phyloP scores from a whole-genome alignment of 164 flowering plant species.

The Macadamia tetraphylla region DNA sequence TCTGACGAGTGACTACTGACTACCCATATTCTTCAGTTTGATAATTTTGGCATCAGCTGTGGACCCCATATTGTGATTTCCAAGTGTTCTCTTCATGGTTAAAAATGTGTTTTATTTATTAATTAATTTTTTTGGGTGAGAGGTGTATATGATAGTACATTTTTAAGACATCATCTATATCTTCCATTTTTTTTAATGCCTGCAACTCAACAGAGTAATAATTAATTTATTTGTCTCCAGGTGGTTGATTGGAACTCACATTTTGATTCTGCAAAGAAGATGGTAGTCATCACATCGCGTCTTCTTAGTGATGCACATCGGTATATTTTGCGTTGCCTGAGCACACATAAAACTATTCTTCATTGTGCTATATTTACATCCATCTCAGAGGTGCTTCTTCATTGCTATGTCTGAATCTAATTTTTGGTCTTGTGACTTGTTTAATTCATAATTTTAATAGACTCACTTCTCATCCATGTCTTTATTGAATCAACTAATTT shows the following conservation, averaged over 20 bases:
- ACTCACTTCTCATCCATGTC: neutral
- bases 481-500: neutral
- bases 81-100: neutral
- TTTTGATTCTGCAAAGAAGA: constrained; percentile 41
- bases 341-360: constrained; percentile 49
- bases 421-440: neutral
- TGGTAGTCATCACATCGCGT: constrained; percentile 75
- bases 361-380: constrained; percentile 69
- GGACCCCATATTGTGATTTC: neutral
- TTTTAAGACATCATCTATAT: too few species aligned
- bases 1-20: too few species aligned
- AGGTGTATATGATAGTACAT: too few species aligned
- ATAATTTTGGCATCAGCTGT: neutral
- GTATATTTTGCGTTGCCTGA: constrained; percentile 78
- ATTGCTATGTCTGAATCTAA: neutral
- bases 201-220: neutral
- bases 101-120: too few species aligned
- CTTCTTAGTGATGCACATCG: constrained; percentile 93
- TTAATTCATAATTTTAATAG: neutral
- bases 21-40: neutral
- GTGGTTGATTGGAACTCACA: constrained; percentile 58
- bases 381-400: constrained; percentile 78
- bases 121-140: too few species aligned
- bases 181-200: too few species aligned
- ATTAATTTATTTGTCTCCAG: constrained; percentile 29